Conservation (phyloP, 75 land plant species). For the Selaginella tamariscina region DNA sequence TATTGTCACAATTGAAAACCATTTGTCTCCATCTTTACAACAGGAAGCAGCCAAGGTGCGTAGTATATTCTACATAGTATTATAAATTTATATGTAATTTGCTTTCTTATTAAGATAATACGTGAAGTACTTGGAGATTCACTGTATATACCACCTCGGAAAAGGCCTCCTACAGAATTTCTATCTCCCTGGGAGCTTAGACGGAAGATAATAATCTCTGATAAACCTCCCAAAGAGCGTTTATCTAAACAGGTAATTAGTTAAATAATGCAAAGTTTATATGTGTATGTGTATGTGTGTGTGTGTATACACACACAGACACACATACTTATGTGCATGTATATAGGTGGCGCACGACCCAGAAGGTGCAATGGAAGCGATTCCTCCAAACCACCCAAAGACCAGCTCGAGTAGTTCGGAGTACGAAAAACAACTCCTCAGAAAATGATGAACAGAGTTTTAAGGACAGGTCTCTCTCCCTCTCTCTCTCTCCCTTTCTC, state of each 20-base stretch:
- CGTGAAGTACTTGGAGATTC: constrained; percentile 18
- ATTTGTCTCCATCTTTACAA: constrained; percentile 18
- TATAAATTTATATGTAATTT: too few species aligned
- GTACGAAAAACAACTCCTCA: background rate
- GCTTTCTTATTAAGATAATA: constrained; percentile 9
- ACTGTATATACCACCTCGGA: constrained; percentile 18
- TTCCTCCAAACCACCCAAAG: constrained; percentile 6
- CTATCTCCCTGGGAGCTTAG: constrained; percentile 27
- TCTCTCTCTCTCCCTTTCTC: too few species aligned
- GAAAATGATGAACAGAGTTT: background rate
- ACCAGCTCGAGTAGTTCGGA: background rate
- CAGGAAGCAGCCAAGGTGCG: constrained; percentile 22
- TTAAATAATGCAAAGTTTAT: background rate
- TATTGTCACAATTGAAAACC: constrained; percentile 30
- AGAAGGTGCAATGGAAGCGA: constrained; percentile 6
- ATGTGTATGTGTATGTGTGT: background rate
- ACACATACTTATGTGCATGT: background rate
- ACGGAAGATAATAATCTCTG: constrained; percentile 26
- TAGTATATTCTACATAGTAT: background rate
- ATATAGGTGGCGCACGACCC: background rate
- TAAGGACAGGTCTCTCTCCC: too few species aligned
- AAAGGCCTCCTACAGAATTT: constrained; percentile 24
- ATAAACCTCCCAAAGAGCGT: constrained; percentile 27
- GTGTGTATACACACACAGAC: too few species aligned
- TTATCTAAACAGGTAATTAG: constrained; percentile 24